A percentile compares a stretch with the other conserved stretches of the same genome.
Evolutionary conservation across 768 basidiomycete genomes (phyloP).

Genomic region (Amanita rimosa): DNA sequence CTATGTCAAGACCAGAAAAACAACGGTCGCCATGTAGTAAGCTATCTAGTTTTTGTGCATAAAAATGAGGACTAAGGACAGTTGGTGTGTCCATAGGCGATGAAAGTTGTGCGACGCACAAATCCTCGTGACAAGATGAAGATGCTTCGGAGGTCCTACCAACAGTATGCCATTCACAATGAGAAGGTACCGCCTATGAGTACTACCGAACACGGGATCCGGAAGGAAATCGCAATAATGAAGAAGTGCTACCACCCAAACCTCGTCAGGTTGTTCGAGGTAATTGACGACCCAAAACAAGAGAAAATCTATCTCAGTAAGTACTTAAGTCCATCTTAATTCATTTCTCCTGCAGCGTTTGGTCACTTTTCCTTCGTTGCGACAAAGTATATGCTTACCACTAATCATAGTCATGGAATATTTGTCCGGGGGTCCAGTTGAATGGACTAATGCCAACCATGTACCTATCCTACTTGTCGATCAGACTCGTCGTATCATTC

Average conservation of each 20-base stretch:
- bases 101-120: slow-evolving; percentile 58
- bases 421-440: slow-evolving; percentile 28
- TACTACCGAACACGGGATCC: slow-evolving; percentile 65
- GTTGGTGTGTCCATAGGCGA: slow-evolving; percentile 33
- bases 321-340: slow-evolving; percentile 14
- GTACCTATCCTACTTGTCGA: slow-evolving; percentile 22
- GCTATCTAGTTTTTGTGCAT: slow-evolving; percentile 4
- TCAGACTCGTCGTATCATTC: slow-evolving; percentile 28
- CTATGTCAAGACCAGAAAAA: slow-evolving; percentile 40
- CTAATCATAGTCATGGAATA: slow-evolving; percentile 26
- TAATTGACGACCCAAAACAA: slow-evolving; percentile 76
- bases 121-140: slow-evolving; percentile 58
- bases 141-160: slow-evolving; percentile 31
- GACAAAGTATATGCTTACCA: neutral
- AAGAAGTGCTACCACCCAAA: slow-evolving; percentile 75
- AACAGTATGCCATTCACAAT: slow-evolving; percentile 13
- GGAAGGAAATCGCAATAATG: slow-evolving; percentile 86
- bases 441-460: slow-evolving; percentile 22
- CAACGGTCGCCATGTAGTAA: slow-evolving; percentile 30
- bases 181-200: slow-evolving; percentile 25
- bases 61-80: slow-evolving; percentile 10
- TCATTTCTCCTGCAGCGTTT: too few species aligned
- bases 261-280: slow-evolving; percentile 73
- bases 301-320: slow-evolving; percentile 81
- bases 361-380: neutral